Conservation (phyloP, 2,329 filamentous ascomycete genomes). For the Microsporum audouinii region DNA sequence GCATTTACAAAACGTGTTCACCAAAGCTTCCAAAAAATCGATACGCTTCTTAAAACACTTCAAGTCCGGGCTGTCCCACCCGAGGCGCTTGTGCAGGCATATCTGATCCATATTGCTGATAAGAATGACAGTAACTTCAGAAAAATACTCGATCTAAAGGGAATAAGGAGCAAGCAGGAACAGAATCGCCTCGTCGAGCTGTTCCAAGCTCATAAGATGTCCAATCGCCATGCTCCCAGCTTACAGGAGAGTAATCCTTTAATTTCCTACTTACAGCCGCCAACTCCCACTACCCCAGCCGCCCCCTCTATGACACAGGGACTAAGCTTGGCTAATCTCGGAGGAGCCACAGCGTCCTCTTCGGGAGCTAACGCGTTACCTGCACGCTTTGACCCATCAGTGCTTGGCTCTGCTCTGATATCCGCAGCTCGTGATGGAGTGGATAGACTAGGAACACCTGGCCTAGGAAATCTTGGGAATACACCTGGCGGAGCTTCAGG, state of each 20-base stretch:
- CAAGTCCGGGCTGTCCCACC: slow-evolving; percentile 86
- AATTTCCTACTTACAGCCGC: slow-evolving; percentile 49
- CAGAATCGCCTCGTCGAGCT: slow-evolving; percentile 74
- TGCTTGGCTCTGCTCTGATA: slow-evolving; percentile 75
- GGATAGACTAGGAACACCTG: slow-evolving; percentile 59
- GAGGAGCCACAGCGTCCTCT: slow-evolving; percentile 32
- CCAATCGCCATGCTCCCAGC: slow-evolving; percentile 50
- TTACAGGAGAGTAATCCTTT: slow-evolving; percentile 60
- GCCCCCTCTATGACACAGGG: slow-evolving; percentile 36
- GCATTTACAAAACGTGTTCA: slow-evolving; percentile 78
- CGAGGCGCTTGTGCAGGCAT: slow-evolving; percentile 90
- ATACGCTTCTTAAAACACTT: slow-evolving; percentile 87
- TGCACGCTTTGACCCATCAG: slow-evolving; percentile 64
- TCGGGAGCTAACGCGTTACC: slow-evolving; percentile 36
- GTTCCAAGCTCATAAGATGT: slow-evolving; percentile 72
- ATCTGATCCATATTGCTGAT: slow-evolving; percentile 93
- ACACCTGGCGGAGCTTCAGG: slow-evolving; percentile 23
- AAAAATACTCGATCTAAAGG: slow-evolving; percentile 92
- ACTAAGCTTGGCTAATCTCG: slow-evolving; percentile 34
- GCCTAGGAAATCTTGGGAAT: slow-evolving; percentile 25
- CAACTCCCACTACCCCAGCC: slow-evolving; percentile 19
- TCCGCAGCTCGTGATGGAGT: slow-evolving; percentile 77
- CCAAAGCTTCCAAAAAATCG: slow-evolving; percentile 71
- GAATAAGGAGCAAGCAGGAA: slow-evolving; percentile 67
- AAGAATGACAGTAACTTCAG: slow-evolving; percentile 88